Conservation (phyloP, 495 filamentous ascomycete genomes). For the Parathielavia appendiculata region DNA sequence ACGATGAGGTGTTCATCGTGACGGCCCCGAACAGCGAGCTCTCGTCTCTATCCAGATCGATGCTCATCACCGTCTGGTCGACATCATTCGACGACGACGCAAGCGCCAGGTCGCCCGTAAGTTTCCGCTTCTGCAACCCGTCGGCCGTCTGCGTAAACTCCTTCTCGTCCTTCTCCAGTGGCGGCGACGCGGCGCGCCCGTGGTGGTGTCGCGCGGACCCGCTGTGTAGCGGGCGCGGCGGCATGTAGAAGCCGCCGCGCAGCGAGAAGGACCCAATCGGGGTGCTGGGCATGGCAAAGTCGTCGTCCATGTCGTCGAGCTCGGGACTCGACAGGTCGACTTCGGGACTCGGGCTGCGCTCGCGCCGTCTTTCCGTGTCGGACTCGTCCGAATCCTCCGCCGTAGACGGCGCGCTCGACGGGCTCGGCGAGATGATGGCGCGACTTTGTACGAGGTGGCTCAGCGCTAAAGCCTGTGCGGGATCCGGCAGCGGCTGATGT, state of each 20-base stretch:
- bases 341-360: slow-evolving; percentile 84
- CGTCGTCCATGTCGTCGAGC: slow-evolving; percentile 68
- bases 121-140: slow-evolving; percentile 71
- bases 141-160: slow-evolving; percentile 95
- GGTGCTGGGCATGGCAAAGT: slow-evolving; percentile 50
- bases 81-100: slow-evolving; percentile 29
- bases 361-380: slow-evolving; percentile 64
- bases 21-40: slow-evolving; percentile 47
- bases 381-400: slow-evolving; percentile 54
- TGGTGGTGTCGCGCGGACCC: slow-evolving; percentile 43
- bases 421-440: slow-evolving; percentile 74
- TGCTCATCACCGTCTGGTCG: slow-evolving; percentile 33
- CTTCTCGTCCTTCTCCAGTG: slow-evolving; percentile 89
- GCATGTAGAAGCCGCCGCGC: slow-evolving; percentile 38
- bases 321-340: slow-evolving; percentile 86
- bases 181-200: slow-evolving; percentile 70
- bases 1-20: slow-evolving; percentile 20
- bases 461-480: slow-evolving; percentile 39
- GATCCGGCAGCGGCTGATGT: slow-evolving; percentile 76
- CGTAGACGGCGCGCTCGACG: slow-evolving; percentile 64
- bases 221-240: slow-evolving; percentile 36
- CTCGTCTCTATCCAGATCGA: slow-evolving; percentile 48
- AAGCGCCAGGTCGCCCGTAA: slow-evolving; percentile 44
- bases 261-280: slow-evolving; percentile 55
- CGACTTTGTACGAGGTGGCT: slow-evolving; percentile 42